Conservation (phyloP, 352 stramenopile species). For the Phytophthora palmivora region DNA sequence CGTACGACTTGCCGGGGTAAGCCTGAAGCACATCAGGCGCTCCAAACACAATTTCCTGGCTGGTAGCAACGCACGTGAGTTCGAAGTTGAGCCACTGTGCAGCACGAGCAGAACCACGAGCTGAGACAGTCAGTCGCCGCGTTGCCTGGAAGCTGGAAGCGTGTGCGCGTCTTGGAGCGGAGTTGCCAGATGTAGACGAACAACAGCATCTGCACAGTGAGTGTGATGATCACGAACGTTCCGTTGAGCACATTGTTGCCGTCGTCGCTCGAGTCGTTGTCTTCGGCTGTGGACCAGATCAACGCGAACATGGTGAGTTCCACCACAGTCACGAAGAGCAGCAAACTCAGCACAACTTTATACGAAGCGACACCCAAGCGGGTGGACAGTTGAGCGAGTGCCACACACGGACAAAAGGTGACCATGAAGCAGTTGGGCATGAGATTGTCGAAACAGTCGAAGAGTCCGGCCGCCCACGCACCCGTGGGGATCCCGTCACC, state of each 20-base stretch:
- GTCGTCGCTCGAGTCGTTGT: conserved; percentile 28
- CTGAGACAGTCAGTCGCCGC: conserved; percentile 41
- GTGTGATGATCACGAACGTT: conserved; percentile 31
- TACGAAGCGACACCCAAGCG: conserved; percentile 48
- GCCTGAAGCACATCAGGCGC: conserved; percentile 44
- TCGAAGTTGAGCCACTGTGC: conserved; percentile 46
- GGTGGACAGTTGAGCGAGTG: conserved; percentile 54
- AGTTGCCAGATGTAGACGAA: conserved; percentile 50
- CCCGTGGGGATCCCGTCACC: conserved; percentile 37
- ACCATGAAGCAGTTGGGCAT: conserved; percentile 66
- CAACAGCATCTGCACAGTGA: conserved; percentile 34
- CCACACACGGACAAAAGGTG: conserved; percentile 52
- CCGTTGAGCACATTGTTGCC: conserved; percentile 21
- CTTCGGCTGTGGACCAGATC: conserved; percentile 24
- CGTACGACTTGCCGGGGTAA: conserved; percentile 41
- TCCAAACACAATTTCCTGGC: conserved; percentile 53
- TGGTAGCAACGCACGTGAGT: conserved; percentile 56
- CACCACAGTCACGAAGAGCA: conserved; percentile 36
- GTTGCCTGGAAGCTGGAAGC: conserved; percentile 53
- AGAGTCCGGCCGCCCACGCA: conserved; percentile 48
- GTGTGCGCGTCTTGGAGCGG: conserved; percentile 46
- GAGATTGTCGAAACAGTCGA: conserved; percentile 50
- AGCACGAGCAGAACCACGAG: conserved; percentile 52
- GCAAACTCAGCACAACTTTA: conserved; percentile 27
- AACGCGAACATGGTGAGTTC: conserved; percentile 31